phyloP scores from a whole-genome alignment of 2,329 filamentous ascomycete genomes.

The Cadophora sp. region DNA sequence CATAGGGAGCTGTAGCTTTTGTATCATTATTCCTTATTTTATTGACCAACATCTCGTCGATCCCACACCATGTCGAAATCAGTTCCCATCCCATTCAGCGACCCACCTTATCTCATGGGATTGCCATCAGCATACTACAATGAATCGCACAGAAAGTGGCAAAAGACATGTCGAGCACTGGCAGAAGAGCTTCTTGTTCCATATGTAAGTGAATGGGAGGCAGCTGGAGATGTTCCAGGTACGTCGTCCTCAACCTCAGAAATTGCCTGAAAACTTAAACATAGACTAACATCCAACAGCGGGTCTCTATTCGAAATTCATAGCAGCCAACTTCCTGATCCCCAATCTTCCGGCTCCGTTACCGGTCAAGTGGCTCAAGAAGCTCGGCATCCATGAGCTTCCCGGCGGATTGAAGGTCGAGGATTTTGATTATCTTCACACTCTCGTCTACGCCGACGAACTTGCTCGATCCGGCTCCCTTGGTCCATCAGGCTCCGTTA shows the following conservation, averaged over 20 bases:
- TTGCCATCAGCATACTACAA: slow-evolving; percentile 77
- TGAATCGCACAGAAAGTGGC: slow-evolving; percentile 68
- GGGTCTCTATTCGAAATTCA: slow-evolving; percentile 69
- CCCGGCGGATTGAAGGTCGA: slow-evolving; percentile 71
- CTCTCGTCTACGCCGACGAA: slow-evolving; percentile 73
- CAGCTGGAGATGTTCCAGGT: slow-evolving; percentile 49
- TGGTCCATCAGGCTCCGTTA: slow-evolving; percentile 70
- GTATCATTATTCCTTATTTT: background rate
- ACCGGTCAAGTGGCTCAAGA: slow-evolving; percentile 71
- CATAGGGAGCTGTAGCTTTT: background rate
- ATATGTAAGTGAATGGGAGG: slow-evolving; percentile 74
- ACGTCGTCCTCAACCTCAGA: background rate
- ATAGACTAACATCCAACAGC: slow-evolving; percentile 49
- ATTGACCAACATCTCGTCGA: background rate
- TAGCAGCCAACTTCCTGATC: slow-evolving; percentile 71
- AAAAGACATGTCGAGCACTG: slow-evolving; percentile 72
- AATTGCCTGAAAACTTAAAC: background rate
- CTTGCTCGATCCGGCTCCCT: slow-evolving; percentile 69
- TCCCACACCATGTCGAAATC: slow-evolving; percentile 13
- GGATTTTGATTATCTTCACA: slow-evolving; percentile 76
- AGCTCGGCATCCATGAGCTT: slow-evolving; percentile 69
- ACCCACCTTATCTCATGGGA: slow-evolving; percentile 59
- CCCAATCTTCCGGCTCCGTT: slow-evolving; percentile 73
- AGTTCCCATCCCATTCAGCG: slow-evolving; percentile 19
- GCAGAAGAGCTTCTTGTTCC: slow-evolving; percentile 66